Percentiles rank a stretch among this genome's conserved stretches.
Conservation (phyloP, 176 grass and related monocot genomes). For the Paspalum notatum region DNA sequence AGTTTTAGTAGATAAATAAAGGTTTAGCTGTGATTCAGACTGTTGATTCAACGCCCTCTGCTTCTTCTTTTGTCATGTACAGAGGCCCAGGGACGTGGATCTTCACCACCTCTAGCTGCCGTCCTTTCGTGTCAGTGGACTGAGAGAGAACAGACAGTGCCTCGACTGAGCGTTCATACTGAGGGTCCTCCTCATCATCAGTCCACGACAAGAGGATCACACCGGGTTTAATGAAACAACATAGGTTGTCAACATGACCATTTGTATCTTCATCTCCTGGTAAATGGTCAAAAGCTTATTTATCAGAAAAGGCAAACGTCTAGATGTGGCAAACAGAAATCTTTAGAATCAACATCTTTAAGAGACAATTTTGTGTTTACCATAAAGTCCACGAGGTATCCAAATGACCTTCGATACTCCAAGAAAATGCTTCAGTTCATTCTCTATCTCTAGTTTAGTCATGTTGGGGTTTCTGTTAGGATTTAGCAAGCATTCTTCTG, state of each 20-base stretch:
- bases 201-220: constrained; percentile 83
- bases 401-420: constrained; percentile 89
- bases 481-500: constrained; percentile 85
- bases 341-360: background rate
- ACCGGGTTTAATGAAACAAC: constrained; percentile 85
- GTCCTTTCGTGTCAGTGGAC: constrained; percentile 57
- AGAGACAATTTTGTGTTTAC: constrained; percentile 44
- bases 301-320: background rate
- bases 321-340: background rate
- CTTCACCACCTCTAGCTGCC: constrained; percentile 73
- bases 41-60: constrained; percentile 51
- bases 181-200: constrained; percentile 67
- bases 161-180: constrained; percentile 78
- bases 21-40: constrained; percentile 38
- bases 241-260: constrained; percentile 87
- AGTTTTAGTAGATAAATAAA: background rate
- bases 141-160: constrained; percentile 61
- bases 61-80: constrained; percentile 84
- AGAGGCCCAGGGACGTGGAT: constrained; percentile 87
- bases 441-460: constrained; percentile 82
- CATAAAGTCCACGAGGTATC: constrained; percentile 81
- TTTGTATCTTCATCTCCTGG: constrained; percentile 92
- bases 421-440: constrained; percentile 80
- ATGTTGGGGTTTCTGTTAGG: constrained; percentile 90
- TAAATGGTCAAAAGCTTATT: constrained; percentile 14